Evolutionary conservation across 2,329 filamentous ascomycete genomes (phyloP).

Genomic region (Incumbomyces delicatus): DNA sequence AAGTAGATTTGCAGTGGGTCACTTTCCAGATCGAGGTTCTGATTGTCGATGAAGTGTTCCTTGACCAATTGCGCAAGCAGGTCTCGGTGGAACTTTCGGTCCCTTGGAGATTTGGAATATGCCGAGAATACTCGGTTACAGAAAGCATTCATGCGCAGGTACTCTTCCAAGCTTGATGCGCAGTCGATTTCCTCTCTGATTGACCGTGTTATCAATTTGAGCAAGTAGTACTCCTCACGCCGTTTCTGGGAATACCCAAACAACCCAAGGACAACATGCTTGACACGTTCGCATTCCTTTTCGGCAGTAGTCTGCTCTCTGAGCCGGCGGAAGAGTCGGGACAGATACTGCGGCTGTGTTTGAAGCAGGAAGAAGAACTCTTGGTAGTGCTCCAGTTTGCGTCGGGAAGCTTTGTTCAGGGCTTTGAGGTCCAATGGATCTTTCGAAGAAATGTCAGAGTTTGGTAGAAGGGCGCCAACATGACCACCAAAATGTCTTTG

Average conservation of each 20-base stretch:
- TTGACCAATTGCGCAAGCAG: conserved; percentile 75
- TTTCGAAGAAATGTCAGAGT: conserved; percentile 75
- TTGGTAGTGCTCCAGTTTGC: conserved; percentile 93
- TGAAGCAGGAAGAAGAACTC: conserved; percentile 96
- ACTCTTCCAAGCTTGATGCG: conserved; percentile 67
- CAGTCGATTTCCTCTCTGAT: conserved; percentile 77
- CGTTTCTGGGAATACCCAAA: conserved; percentile 97
- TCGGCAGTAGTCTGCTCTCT: conserved; percentile 77
- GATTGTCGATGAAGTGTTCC: conserved; percentile 87
- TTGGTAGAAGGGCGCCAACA: conserved; percentile 73
- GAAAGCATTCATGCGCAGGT: conserved; percentile 81
- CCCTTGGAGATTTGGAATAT: conserved; percentile 82
- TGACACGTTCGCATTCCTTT: conserved; percentile 84
- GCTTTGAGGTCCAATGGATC: conserved; percentile 96
- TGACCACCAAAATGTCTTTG: conserved; percentile 93
- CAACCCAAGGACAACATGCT: conserved; percentile 88
- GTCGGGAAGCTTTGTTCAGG: conserved; percentile 89
- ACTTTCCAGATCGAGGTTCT: conserved; percentile 83
- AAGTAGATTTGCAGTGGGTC: conserved; percentile 96
- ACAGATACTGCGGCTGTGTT: conserved; percentile 90
- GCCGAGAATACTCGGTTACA: conserved; percentile 78
- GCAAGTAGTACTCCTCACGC: conserved; percentile 88
- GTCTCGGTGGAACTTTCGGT: conserved; percentile 84
- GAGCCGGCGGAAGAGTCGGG: conserved; percentile 73
- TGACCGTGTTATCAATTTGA: conserved; percentile 76